Conservation (phyloP, 1,139 yeast species). For the Groenewaldozyma sp. region DNA sequence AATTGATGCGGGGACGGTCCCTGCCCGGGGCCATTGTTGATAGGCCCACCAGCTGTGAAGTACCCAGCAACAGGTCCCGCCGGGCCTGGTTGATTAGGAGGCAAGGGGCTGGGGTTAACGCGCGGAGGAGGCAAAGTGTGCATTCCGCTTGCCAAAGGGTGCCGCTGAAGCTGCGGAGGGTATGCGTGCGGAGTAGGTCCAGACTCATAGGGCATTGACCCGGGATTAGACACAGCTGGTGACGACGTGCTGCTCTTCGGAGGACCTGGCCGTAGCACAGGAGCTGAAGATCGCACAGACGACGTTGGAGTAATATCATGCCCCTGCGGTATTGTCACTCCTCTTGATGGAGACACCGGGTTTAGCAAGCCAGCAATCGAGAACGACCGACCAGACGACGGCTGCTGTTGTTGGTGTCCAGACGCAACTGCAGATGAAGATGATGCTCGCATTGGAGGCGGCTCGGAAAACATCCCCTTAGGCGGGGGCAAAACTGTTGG, state of each 20-base stretch:
- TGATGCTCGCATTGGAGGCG: conserved; percentile 3
- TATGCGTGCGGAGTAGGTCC: no score
- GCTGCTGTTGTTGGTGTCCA: no score
- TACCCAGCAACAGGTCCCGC: conserved; percentile 1
- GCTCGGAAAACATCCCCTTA: neutral
- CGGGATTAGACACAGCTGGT: neutral
- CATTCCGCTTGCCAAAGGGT: no score
- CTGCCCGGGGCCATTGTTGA: conserved; percentile 1
- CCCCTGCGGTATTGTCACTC: neutral
- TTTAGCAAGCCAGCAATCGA: neutral
- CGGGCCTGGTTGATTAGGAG: neutral
- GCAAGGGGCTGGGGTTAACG: neutral
- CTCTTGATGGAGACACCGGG: neutral
- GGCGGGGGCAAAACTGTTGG: neutral
- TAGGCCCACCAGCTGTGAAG: conserved; percentile 3
- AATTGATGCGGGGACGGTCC: neutral
- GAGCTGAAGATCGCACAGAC: neutral
- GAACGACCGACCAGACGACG: neutral
- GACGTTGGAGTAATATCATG: neutral
- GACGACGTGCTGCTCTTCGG: neutral
- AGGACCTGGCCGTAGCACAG: no score
- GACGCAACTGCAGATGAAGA: conserved; percentile 4
- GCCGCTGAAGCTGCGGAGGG: no score
- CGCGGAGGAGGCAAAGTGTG: no score
- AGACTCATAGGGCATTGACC: conserved; percentile 1